A percentile compares a stretch with the other conserved stretches of the same genome.
Conservation (phyloP, 129 eudicot species). For the Centrapalus pauciflorus region DNA sequence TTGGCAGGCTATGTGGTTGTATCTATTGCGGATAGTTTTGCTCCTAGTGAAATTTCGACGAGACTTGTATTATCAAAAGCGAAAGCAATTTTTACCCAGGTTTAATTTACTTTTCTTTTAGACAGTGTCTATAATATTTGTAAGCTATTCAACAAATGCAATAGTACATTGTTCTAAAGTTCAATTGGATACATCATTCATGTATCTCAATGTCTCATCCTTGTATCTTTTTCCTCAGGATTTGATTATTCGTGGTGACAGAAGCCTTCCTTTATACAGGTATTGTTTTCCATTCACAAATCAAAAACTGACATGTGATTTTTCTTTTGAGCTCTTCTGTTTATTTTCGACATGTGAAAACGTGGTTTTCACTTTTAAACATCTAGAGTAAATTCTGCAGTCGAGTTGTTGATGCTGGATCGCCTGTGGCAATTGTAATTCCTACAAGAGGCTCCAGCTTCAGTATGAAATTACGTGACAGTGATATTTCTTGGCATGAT, state of each 20-base stretch:
- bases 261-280: constrained; percentile 80
- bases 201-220: background rate
- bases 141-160: background rate
- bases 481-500: constrained; percentile 85
- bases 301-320: background rate
- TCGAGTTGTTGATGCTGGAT: constrained; percentile 80
- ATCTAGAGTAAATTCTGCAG: constrained; percentile 47
- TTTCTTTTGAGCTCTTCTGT: constrained; percentile 1
- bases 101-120: constrained; percentile 11
- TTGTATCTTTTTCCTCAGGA: constrained; percentile 40
- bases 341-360: constrained; percentile 1
- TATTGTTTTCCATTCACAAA: constrained; percentile 15
- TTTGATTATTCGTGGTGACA: constrained; percentile 68
- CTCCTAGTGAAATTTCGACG: constrained; percentile 72
- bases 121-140: background rate
- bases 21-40: constrained; percentile 96
- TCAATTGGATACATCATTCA: too few species aligned
- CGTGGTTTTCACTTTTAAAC: constrained; percentile 18
- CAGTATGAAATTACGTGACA: constrained; percentile 56
- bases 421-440: constrained; percentile 83
- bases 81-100: constrained; percentile 95
- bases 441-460: constrained; percentile 46
- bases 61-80: constrained; percentile 68
- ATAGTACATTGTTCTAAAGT: too few species aligned
- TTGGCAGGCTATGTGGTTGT: constrained; percentile 85